Conservation (phyloP, 2,329 filamentous ascomycete species). For the Penicillium sp. region DNA sequence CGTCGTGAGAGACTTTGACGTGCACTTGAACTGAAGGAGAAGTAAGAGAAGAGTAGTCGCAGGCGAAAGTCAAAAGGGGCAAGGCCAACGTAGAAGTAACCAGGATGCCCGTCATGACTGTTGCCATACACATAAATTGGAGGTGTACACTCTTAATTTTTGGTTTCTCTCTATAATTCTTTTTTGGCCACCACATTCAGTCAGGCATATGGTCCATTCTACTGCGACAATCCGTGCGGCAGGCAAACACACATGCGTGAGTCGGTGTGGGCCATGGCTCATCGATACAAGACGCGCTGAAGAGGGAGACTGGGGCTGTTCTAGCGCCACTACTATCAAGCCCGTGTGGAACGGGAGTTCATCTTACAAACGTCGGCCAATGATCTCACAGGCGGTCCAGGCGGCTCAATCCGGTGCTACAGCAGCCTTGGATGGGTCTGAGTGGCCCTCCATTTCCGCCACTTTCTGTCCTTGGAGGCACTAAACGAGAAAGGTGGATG, state of each 20-base stretch:
- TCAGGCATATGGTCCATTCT: constrained; percentile 20
- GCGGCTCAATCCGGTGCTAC: constrained; percentile 33
- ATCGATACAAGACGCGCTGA: neutral
- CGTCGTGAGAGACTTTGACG: constrained; percentile 9
- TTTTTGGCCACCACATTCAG: constrained; percentile 21
- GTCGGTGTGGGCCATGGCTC: constrained; percentile 5
- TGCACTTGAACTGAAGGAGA: constrained; percentile 8
- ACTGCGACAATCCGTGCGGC: constrained; percentile 26
- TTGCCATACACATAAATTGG: constrained; percentile 18
- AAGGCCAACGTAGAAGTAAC: constrained; percentile 18
- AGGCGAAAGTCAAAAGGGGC: constrained; percentile 4
- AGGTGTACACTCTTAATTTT: constrained; percentile 17
- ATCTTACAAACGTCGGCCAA: constrained; percentile 29
- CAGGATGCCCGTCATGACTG: constrained; percentile 9
- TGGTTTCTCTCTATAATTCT: neutral
- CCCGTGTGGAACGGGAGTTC: constrained; percentile 33
- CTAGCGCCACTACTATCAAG: constrained; percentile 18
- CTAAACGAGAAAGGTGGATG: neutral
- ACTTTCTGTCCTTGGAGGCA: neutral
- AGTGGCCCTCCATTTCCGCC: neutral
- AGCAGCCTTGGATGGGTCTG: constrained; percentile 10
- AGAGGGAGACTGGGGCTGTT: constrained; percentile 3
- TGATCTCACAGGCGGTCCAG: constrained; percentile 24
- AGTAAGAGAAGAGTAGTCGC: constrained; percentile 5
- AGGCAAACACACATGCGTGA: constrained; percentile 17